Base-by-base conservation (phyloP, 176 grass and related monocot genomes). In the Ensete ventricosum region DNA sequence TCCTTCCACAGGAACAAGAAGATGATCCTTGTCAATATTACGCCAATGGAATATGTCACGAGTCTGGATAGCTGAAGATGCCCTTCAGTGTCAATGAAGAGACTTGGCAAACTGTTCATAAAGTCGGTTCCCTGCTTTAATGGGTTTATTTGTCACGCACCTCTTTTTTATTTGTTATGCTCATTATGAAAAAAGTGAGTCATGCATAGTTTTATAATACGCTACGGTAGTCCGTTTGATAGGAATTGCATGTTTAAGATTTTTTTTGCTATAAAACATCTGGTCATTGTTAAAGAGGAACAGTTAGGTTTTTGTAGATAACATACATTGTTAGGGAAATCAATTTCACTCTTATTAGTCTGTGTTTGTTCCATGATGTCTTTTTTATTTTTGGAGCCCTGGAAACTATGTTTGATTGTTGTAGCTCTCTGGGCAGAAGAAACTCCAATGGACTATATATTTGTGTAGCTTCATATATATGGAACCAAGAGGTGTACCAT, bases 1-100 rank as follows among this genome's bases (percentile, higher is more conserved):
- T 67, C 34, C 12, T 43, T 67, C 22, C 8, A 67, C 64, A 67
- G 64, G 64, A 13, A 26, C 64, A 43, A 67, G 64, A 67, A 67
- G 64, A 26, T 34, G 26, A 17, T 17, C 26, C 24, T 43, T 26
- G 64, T 16, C 26, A 16, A 67, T 43, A 34, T 2, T 67, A 34
- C 9, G 14, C 64, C 34, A 14, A 34, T 34, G 24, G 14, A 25
- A 14, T 25, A 67, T 2, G 11, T 67, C 10, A 29, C 64, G 25
- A 14, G 34, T 43, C 4, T 43, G 26, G 23, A 9, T 24, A 23
- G 13, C 63, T 25, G 5, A 12, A 22, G 63, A 65, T 29, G 63
- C 63, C 63, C 63, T 3, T 29, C 62, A 3, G 11, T 25, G 63
- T 67, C 64, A 43, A 17, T 67, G 64, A 67, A 34, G 26, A 26